phyloP scores from a whole-genome alignment of 1,284 basidiomycete species.

The Chalciporus sp. region DNA sequence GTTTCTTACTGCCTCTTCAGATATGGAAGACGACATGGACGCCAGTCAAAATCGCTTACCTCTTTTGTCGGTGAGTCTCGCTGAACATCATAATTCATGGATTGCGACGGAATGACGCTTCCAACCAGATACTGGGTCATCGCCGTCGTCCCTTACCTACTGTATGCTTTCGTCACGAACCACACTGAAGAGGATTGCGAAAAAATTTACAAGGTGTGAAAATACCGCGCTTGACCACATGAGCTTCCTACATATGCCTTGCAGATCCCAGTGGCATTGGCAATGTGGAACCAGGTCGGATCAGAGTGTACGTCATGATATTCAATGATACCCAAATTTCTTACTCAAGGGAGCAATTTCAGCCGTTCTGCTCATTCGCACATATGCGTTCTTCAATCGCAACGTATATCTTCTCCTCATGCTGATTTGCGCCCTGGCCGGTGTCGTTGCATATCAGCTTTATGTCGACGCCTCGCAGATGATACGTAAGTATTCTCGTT shows the following conservation, averaged over 20 bases:
- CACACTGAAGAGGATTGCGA: constrained; percentile 63
- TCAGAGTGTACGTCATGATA: constrained; percentile 60
- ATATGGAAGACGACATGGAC: constrained; percentile 82
- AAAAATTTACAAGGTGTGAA: constrained; percentile 61
- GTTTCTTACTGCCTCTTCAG: constrained; percentile 37
- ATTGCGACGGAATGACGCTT: neutral
- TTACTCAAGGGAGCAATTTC: constrained; percentile 23
- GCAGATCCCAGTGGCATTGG: constrained; percentile 73
- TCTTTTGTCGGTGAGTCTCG: constrained; percentile 69
- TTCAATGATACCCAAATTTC: neutral
- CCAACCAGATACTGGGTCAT: constrained; percentile 73
- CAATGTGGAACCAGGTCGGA: constrained; percentile 84
- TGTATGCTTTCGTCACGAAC: constrained; percentile 70
- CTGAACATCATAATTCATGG: neutral
- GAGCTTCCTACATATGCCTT: constrained; percentile 7
- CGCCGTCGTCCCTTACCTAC: constrained; percentile 69
- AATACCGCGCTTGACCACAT: constrained; percentile 13
- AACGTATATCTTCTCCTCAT: constrained; percentile 64
- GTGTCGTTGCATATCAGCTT: constrained; percentile 75
- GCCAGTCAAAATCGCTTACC: constrained; percentile 75
- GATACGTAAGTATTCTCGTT: constrained; percentile 52
- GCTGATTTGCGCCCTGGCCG: constrained; percentile 62
- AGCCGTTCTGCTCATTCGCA: constrained; percentile 78
- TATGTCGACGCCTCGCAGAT: constrained; percentile 77
- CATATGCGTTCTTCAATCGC: constrained; percentile 82